Conservation (phyloP, 306 rosid genomes). For the Vigna reflexopilosa region DNA sequence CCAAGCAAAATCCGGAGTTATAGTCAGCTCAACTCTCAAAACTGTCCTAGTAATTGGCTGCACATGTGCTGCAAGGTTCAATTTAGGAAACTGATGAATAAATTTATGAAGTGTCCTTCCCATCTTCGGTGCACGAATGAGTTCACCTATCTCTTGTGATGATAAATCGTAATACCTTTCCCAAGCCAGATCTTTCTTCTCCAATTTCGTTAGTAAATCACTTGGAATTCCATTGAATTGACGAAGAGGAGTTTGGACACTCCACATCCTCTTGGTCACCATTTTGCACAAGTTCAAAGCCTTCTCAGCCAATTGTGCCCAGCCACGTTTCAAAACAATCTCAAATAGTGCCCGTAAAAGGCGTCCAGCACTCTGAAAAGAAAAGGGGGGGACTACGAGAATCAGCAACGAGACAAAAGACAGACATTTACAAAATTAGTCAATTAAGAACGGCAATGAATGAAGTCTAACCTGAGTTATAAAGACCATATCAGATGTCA, state of each 20-base stretch:
- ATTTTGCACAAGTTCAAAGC: slow-evolving; percentile 93
- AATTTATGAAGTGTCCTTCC: slow-evolving; percentile 87
- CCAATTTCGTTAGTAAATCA: slow-evolving; percentile 78
- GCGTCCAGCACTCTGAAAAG: slow-evolving; percentile 87
- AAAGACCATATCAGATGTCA: slow-evolving; percentile 96
- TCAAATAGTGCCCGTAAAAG: slow-evolving; percentile 98
- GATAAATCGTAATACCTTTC: slow-evolving; percentile 95
- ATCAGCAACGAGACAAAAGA: slow-evolving; percentile 25
- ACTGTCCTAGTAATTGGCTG: slow-evolving; percentile 95
- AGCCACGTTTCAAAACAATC: slow-evolving; percentile 88
- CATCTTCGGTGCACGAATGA: slow-evolving; percentile 80
- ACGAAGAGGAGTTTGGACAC: slow-evolving; percentile 91
- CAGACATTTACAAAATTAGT: neutral
- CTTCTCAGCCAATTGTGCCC: slow-evolving; percentile 95
- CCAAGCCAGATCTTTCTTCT: slow-evolving; percentile 96
- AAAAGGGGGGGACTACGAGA: slow-evolving; percentile 20
- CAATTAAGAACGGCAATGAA: neutral
- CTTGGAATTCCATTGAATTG: slow-evolving; percentile 82
- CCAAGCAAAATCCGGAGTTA: slow-evolving; percentile 96
- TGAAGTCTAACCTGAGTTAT: slow-evolving; percentile 84
- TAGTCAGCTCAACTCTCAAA: slow-evolving; percentile 87
- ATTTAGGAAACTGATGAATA: slow-evolving; percentile 90
- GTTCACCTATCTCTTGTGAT: slow-evolving; percentile 93
- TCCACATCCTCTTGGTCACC: slow-evolving; percentile 94
- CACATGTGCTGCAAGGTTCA: slow-evolving; percentile 94